Evolutionary conservation across 2,329 filamentous ascomycete genomes (phyloP).

Genomic region (Penicillium paneum): DNA sequence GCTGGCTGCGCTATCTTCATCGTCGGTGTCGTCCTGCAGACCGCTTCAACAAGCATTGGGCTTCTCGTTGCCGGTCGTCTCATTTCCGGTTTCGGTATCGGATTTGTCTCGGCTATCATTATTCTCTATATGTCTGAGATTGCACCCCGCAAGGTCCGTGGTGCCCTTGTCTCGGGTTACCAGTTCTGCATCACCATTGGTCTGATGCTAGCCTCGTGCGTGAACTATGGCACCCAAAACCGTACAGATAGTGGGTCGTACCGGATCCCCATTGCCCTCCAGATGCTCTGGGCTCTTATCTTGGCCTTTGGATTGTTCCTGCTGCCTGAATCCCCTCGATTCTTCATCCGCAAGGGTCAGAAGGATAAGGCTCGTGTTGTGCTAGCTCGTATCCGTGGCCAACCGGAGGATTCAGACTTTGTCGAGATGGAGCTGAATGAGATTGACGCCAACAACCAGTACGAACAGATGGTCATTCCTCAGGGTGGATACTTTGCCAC

Average conservation of each 20-base stretch:
- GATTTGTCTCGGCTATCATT: conserved; percentile 75
- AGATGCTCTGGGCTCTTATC: conserved; percentile 77
- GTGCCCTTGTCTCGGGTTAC: conserved; percentile 76
- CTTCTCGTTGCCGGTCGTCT: conserved; percentile 71
- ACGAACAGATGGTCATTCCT: conserved; percentile 69
- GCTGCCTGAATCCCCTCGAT: conserved; percentile 82
- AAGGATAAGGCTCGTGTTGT: conserved; percentile 61
- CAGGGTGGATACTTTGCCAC: conserved; percentile 61
- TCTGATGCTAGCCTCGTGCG: conserved; percentile 68
- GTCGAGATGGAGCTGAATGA: conserved; percentile 77
- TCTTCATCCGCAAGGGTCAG: conserved; percentile 74
- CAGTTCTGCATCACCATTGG: conserved; percentile 82
- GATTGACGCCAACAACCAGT: conserved; percentile 85
- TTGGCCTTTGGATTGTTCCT: conserved; percentile 68
- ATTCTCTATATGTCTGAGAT: conserved; percentile 89
- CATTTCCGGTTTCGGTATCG: conserved; percentile 73
- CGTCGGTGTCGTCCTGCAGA: conserved; percentile 66
- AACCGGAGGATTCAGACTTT: conserved; percentile 68
- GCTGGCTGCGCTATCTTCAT: conserved; percentile 69
- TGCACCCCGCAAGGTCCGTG: conserved; percentile 68
- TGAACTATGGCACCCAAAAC: conserved; percentile 69
- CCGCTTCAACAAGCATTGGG: conserved; percentile 53
- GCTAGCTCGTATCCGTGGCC: conserved; percentile 69
- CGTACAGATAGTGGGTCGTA: conserved; percentile 64
- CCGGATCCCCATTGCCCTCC: conserved; percentile 76